Evolutionary conservation across 768 basidiomycete species (phyloP).

Genomic region (Peribolospora baueri): DNA sequence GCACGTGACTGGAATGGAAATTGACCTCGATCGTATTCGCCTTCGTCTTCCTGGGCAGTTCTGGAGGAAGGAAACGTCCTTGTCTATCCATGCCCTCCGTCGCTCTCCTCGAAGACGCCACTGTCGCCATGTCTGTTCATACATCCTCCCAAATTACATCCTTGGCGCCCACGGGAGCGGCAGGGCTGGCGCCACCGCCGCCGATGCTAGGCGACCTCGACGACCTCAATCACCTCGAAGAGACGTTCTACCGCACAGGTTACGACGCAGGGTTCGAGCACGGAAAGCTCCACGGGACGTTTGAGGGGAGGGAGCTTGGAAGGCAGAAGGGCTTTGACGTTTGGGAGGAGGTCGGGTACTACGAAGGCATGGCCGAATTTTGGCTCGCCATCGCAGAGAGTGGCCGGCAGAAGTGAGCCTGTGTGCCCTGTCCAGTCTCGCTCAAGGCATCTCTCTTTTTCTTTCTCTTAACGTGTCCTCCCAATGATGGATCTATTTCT

Average conservation of each 20-base stretch:
- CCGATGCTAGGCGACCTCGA: neutral
- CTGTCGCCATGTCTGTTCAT: too few species aligned
- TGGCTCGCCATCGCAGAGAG: constrained; percentile 36
- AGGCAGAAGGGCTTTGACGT: constrained; percentile 78
- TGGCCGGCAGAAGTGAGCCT: constrained; percentile 19
- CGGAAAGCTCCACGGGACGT: constrained; percentile 66
- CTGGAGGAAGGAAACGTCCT: too few species aligned
- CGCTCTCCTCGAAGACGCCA: too few species aligned
- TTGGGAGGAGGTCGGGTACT: constrained; percentile 92
- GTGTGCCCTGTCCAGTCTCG: constrained; percentile 8
- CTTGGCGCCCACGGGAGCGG: too few species aligned
- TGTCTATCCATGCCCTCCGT: too few species aligned
- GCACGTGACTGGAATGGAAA: too few species aligned
- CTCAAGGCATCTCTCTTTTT: neutral
- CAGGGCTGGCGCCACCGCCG: too few species aligned
- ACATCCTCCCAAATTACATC: too few species aligned
- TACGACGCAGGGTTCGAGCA: constrained; percentile 56
- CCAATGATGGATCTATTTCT: constrained; percentile 1
- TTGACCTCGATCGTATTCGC: too few species aligned
- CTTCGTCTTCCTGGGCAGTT: too few species aligned
- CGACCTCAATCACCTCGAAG: constrained; percentile 6
- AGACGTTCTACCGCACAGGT: constrained; percentile 57
- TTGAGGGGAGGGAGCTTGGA: constrained; percentile 73
- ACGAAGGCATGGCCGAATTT: constrained; percentile 54
- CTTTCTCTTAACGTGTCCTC: neutral